Conservation (phyloP, 2,329 filamentous ascomycete genomes). For the Cladosporium sphaerospermum region DNA sequence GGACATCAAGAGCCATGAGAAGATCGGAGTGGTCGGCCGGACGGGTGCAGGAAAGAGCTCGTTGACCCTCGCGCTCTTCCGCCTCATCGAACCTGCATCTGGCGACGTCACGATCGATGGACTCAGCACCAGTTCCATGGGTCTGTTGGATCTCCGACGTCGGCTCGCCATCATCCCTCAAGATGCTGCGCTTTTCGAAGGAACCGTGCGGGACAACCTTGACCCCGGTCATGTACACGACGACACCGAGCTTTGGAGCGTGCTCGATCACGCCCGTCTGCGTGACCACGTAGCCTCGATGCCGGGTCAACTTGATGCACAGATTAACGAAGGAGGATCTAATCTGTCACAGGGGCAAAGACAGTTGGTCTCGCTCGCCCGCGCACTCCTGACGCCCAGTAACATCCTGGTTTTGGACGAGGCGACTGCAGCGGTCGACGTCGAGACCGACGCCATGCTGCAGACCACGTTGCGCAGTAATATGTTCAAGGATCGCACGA, state of each 20-base stretch:
- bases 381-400: constrained; percentile 87
- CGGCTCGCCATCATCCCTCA: constrained; percentile 95
- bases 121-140: constrained; percentile 84
- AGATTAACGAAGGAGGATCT: constrained; percentile 89
- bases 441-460: constrained; percentile 60
- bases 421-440: constrained; percentile 73
- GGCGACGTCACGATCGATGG: constrained; percentile 86
- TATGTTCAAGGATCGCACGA: constrained; percentile 83
- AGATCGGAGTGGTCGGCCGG: constrained; percentile 93
- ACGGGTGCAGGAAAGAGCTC: constrained; percentile 96
- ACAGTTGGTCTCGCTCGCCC: constrained; percentile 87
- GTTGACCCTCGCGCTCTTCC: constrained; percentile 84
- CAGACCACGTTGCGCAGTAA: constrained; percentile 57
- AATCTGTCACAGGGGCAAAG: constrained; percentile 94
- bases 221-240: constrained; percentile 93
- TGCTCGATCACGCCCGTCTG: constrained; percentile 78
- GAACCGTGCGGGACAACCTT: constrained; percentile 86
- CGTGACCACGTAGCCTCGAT: constrained; percentile 84
- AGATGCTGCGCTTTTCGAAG: constrained; percentile 92
- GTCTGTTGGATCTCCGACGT: constrained; percentile 78
- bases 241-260: constrained; percentile 91
- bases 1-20: constrained; percentile 91
- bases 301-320: constrained; percentile 84
- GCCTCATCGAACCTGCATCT: constrained; percentile 81
- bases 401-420: constrained; percentile 97